Conservation (phyloP, 257 asterid genomes). For the Primulina tabacum region DNA sequence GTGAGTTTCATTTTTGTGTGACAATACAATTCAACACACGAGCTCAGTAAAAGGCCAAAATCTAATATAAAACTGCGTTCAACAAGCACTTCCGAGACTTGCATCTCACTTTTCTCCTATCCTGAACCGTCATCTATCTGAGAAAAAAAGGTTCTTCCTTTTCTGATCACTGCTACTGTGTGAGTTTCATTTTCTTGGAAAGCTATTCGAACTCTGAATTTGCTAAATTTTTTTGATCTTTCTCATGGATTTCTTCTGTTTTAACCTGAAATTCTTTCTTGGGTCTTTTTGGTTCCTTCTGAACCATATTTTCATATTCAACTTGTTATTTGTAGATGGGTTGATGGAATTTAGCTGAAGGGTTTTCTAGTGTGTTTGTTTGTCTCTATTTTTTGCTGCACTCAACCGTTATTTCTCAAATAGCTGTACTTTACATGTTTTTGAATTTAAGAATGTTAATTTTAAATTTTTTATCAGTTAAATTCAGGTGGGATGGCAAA, state of each 20-base stretch:
- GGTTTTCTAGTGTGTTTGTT: background rate
- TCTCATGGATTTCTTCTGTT: no score
- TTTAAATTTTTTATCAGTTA: conserved; percentile 13
- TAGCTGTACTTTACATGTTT: background rate
- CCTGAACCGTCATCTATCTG: background rate
- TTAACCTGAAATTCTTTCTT: background rate
- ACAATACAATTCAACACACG: no score
- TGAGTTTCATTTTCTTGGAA: background rate
- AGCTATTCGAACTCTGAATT: background rate
- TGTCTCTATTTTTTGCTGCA: background rate
- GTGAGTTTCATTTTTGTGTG: no score
- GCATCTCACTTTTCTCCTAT: background rate
- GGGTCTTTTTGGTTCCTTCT: background rate
- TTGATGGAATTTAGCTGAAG: background rate
- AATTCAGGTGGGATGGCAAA: conserved; percentile 46
- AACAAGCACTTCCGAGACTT: no score
- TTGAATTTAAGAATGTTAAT: conserved; percentile 7
- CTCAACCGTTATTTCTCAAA: background rate
- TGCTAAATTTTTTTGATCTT: background rate
- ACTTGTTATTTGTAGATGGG: background rate
- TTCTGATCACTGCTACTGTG: background rate
- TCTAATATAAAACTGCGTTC: background rate
- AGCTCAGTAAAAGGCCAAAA: background rate
- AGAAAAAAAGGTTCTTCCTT: background rate
- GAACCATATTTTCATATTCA: background rate